Base-by-base conservation (phyloP, 116 monocot genomes). In the Posidonia oceanica region DNA sequence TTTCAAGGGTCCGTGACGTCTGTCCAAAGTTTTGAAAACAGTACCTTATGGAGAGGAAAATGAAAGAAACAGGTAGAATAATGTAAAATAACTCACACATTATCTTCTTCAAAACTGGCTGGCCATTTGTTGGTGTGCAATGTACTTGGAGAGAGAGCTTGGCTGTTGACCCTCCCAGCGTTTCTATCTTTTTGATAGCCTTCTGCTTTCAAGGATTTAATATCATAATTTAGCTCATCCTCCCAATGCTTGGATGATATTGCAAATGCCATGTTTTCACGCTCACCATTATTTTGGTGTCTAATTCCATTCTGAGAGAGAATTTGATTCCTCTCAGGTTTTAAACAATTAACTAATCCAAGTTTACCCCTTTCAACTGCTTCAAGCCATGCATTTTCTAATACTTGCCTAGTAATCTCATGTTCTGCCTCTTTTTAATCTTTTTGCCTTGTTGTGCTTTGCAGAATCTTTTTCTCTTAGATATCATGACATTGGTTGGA, bases 371-470 rank as follows among this genome's bases (percentile, higher is more conserved):
- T 88, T 36, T 84, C 86, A 54, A 72, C 72, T 61, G 61, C 70
- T 71, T 91, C 86, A 59, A 86, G 83, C 88, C 83, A 88, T 75
- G 88, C 88, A 83, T 72, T 78, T 63, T 96, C 91, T 29, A 85
- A 54, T 48, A 63, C 68, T 60, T 68, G 51, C 11, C 61, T 68
- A 54, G 73, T 16, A 58, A 80, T 68, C 36, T 74, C 81, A 23
- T 72, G 29, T 10, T 38, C 60, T 36, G 64, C 65, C 36, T 67
- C 75, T 67, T 69, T 72, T 23, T n/a, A n/a, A n/a, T n/a, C n/a
- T n/a, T n/a, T n/a, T n/a, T n/a, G n/a, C n/a, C n/a, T n/a, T n/a
- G n/a, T n/a, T n/a, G n/a, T n/a, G n/a, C n/a, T n/a, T n/a, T n/a
- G n/a, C n/a, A n/a, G n/a, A n/a, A n/a, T n/a, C n/a, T n/a, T n/a